Conservation (phyloP, 768 basidiomycete genomes). For the Auriscalpium vulgare region DNA sequence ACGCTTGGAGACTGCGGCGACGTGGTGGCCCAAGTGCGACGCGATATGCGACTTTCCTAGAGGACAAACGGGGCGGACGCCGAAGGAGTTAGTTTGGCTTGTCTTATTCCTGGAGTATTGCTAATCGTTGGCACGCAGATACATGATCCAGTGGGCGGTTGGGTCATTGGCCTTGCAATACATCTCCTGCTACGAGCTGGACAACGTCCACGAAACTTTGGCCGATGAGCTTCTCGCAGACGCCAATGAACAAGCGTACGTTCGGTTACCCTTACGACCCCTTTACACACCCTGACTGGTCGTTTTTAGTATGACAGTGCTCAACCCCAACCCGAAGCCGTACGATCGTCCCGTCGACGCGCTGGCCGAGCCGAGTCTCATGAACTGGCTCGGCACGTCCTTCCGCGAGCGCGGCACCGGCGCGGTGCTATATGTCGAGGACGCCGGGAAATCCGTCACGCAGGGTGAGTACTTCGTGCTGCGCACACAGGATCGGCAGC, state of each 20-base stretch:
- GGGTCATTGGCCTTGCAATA: too few relatives aligned
- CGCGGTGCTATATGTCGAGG: background rate
- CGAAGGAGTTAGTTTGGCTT: too few relatives aligned
- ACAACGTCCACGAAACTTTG: too few relatives aligned
- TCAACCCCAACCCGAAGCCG: background rate
- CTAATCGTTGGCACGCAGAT: too few relatives aligned
- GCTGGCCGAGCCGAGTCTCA: background rate
- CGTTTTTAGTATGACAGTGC: background rate
- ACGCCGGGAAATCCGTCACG: background rate
- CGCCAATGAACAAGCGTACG: constrained; percentile 6
- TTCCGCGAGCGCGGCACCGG: background rate
- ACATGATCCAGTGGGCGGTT: too few relatives aligned
- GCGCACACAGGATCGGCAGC: background rate
- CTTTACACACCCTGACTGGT: background rate
- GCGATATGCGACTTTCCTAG: too few relatives aligned
- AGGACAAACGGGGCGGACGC: too few relatives aligned
- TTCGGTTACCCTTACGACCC: background rate
- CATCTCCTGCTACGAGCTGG: too few relatives aligned
- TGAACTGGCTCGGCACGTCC: background rate
- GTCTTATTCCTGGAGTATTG: too few relatives aligned
- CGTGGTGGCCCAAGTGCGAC: too few relatives aligned
- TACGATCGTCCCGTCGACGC: background rate
- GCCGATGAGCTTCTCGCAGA: too few relatives aligned
- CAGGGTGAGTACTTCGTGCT: background rate
- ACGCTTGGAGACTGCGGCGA: too few relatives aligned